Evolutionary conservation across 192 early-diverging fungal species (phyloP).

Genomic region (Spizellomyces punctatus): DNA sequence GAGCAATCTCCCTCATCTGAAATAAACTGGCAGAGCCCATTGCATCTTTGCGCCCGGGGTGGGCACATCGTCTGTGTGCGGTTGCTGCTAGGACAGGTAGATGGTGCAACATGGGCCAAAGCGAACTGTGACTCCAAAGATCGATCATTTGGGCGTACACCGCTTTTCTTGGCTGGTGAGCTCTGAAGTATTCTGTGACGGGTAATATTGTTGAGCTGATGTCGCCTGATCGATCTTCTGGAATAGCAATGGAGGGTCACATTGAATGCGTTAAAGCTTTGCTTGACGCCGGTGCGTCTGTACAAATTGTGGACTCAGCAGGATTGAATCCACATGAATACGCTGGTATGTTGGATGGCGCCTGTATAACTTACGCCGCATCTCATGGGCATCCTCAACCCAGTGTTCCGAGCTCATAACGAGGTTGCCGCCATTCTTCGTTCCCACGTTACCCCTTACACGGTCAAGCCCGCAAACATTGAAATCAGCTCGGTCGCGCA

Average conservation of each 20-base stretch:
- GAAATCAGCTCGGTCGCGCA: constrained; percentile 25
- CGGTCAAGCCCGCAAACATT: constrained; percentile 2
- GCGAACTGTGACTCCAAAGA: constrained; percentile 56
- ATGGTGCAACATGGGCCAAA: constrained; percentile 16
- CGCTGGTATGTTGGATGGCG: constrained; percentile 35
- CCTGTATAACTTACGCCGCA: neutral
- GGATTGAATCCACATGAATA: constrained; percentile 67
- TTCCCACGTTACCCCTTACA: constrained; percentile 34
- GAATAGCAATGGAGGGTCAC: constrained; percentile 63
- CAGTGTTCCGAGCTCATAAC: constrained; percentile 58
- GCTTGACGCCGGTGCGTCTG: constrained; percentile 55
- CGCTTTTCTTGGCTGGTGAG: constrained; percentile 54
- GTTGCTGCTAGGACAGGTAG: constrained; percentile 46
- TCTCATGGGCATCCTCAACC: neutral
- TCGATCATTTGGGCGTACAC: constrained; percentile 61
- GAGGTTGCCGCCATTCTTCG: constrained; percentile 52
- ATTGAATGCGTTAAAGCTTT: constrained; percentile 53
- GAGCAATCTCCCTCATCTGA: too few relatives aligned
- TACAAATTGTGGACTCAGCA: constrained; percentile 46
- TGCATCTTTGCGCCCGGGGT: constrained; percentile 56
- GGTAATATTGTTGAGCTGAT: neutral
- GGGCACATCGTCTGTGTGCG: constrained; percentile 56
- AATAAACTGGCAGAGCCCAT: constrained; percentile 43
- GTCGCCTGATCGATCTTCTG: neutral
- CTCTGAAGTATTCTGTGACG: neutral